Evolutionary conservation across 345 rosid genomes (phyloP).

Genomic region (Dipteronia sinensis): DNA sequence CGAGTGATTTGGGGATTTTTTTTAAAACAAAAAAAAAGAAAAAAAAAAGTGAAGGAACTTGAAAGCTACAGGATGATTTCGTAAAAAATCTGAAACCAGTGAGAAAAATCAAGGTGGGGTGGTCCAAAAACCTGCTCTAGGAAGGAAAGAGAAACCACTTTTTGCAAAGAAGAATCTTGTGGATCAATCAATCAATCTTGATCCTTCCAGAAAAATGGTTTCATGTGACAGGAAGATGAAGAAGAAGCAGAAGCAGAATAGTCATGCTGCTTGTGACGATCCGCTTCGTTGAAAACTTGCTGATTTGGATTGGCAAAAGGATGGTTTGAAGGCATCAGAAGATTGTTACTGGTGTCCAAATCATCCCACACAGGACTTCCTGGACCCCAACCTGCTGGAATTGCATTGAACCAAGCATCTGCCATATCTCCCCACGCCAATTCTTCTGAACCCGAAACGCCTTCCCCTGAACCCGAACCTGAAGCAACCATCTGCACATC

Average conservation of each 20-base stretch:
- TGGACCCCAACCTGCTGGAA: conserved; percentile 87
- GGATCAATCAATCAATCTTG: conserved; percentile 35
- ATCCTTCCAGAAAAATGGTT: conserved; percentile 70
- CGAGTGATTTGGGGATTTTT: background rate
- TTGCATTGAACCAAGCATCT: conserved; percentile 82
- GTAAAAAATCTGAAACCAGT: conserved; percentile 35
- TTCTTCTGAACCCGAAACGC: conserved; percentile 43
- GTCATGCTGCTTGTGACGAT: conserved; percentile 35
- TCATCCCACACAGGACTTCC: conserved; percentile 96
- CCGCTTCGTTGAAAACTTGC: conserved; percentile 34
- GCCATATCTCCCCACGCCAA: conserved; percentile 72
- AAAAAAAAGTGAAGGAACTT: conserved; percentile 6
- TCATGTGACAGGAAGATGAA: conserved; percentile 54
- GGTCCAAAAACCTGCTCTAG: conserved; percentile 18
- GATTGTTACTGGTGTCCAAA: conserved; percentile 55
- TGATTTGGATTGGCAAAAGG: conserved; percentile 45
- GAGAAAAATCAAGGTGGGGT: conserved; percentile 12
- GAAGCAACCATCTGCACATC: conserved; percentile 28
- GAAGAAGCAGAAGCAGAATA: conserved; percentile 37
- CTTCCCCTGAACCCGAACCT: conserved; percentile 30
- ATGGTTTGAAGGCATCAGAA: conserved; percentile 49
- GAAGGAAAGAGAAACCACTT: background rate
- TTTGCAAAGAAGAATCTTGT: conserved; percentile 11
- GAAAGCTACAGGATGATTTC: conserved; percentile 26
- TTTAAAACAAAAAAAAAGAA: background rate